Conservation (phyloP, 2,329 filamentous ascomycete genomes). For the Rhexocercosporidium sp. region DNA sequence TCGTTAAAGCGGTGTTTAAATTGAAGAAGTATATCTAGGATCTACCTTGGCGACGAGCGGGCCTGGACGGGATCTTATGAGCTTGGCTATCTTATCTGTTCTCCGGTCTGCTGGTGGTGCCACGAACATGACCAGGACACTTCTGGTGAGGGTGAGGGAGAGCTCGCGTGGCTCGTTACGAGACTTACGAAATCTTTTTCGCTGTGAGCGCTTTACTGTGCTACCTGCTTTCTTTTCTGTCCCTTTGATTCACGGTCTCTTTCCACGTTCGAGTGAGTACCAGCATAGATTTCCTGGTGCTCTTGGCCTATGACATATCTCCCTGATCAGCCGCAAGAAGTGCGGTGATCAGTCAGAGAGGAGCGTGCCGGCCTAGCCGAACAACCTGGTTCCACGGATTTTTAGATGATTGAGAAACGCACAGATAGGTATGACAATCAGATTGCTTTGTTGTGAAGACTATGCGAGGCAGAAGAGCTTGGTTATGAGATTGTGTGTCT, state of each 20-base stretch:
- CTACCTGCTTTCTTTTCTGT: not conserved
- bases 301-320: not conserved
- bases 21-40: slow-evolving; percentile 4
- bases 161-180: not conserved
- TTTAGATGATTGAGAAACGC: too few species aligned
- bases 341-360: too few species aligned
- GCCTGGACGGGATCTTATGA: not conserved
- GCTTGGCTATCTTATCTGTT: slow-evolving; percentile 9
- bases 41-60: slow-evolving; percentile 10
- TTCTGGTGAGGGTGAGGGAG: too few species aligned
- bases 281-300: not conserved
- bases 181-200: not conserved
- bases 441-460: too few species aligned
- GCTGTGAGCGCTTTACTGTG: not conserved
- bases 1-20: not conserved
- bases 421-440: too few species aligned
- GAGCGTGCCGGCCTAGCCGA: not conserved
- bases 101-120: not conserved
- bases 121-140: not conserved
- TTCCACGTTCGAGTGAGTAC: too few species aligned
- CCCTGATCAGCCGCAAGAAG: not conserved
- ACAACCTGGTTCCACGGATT: not conserved
- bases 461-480: too few species aligned
- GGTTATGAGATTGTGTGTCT: too few species aligned
- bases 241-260: too few species aligned